Percentiles rank a stretch among this genome's conserved stretches.
Conservation (phyloP, 176 grass and related monocot species). For the Zizania latifolia region DNA sequence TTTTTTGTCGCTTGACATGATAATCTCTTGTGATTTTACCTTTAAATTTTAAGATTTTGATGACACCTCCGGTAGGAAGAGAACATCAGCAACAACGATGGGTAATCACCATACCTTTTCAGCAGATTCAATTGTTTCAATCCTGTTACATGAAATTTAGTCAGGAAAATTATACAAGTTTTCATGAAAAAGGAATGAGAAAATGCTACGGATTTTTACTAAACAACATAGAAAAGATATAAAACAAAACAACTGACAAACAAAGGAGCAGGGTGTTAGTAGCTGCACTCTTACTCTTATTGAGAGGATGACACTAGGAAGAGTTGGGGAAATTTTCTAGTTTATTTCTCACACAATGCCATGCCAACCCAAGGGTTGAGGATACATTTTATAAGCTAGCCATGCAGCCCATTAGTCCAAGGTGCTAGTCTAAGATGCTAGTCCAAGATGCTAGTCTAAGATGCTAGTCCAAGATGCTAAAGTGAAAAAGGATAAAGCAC, state of each 20-base stretch:
- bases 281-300: too few species aligned
- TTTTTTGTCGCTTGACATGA: neutral
- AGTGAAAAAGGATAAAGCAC: too few species aligned
- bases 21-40: neutral
- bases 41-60: neutral
- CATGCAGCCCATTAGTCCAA: too few species aligned
- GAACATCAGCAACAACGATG: neutral
- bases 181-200: neutral
- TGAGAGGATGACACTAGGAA: too few species aligned
- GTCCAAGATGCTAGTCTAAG: too few species aligned
- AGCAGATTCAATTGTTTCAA: constrained; percentile 10
- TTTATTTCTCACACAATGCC: too few species aligned
- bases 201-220: neutral
- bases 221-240: neutral
- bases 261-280: neutral
- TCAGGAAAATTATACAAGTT: neutral
- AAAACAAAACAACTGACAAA: neutral
- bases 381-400: too few species aligned
- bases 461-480: too few species aligned
- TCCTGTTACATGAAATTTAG: constrained; percentile 5
- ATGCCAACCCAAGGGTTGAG: too few species aligned
- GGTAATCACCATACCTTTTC: neutral
- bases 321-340: too few species aligned
- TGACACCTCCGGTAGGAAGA: neutral
- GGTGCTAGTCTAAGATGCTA: too few species aligned